Percentiles rank a stretch among this genome's conserved stretches.
phyloP scores from a whole-genome alignment of 2,329 filamentous ascomycete genomes.

The Torrubiella hemipterigena region DNA sequence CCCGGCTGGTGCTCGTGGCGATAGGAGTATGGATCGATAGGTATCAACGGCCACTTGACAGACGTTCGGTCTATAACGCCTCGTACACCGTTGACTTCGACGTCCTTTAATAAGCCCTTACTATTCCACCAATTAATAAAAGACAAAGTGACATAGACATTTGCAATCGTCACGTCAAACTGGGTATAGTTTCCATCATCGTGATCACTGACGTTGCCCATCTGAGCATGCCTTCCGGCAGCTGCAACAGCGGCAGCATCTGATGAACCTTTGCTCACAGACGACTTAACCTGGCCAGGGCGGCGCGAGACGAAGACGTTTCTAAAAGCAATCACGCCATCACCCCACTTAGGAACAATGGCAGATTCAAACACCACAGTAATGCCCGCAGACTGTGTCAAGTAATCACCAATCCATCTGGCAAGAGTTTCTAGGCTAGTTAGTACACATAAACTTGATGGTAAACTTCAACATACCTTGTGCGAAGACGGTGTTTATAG shows the following conservation, averaged over 20 bases:
- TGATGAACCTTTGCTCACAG: slow-evolving; percentile 87
- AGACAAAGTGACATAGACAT: slow-evolving; percentile 89
- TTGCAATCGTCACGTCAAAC: slow-evolving; percentile 89
- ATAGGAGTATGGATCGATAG: slow-evolving; percentile 73
- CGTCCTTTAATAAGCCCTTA: slow-evolving; percentile 79
- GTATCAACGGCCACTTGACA: slow-evolving; percentile 53
- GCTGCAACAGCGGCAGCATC: slow-evolving; percentile 78
- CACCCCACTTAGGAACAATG: slow-evolving; percentile 90
- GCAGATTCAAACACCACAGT: slow-evolving; percentile 96
- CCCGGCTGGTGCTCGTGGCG: slow-evolving; percentile 79
- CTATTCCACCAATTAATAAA: slow-evolving; percentile 99
- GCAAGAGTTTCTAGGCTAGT: slow-evolving; percentile 65
- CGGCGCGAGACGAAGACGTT: slow-evolving; percentile 92
- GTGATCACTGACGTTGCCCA: slow-evolving; percentile 18
- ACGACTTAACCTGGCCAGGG: slow-evolving; percentile 68
- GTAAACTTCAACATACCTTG: slow-evolving; percentile 50
- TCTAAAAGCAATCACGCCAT: slow-evolving; percentile 90
- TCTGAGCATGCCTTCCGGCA: slow-evolving; percentile 46
- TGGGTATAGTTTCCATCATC: slow-evolving; percentile 97
- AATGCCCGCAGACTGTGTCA: slow-evolving; percentile 85
- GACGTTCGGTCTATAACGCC: slow-evolving; percentile 86
- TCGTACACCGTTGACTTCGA: slow-evolving; percentile 86
- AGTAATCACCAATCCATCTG: slow-evolving; percentile 86
- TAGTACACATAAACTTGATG: slow-evolving; percentile 6
- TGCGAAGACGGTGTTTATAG: slow-evolving; percentile 92